Percentiles rank a stretch among this genome's conserved stretches.
Evolutionary conservation across 345 rosid species (phyloP).

Genomic region (Gossypium stocksii): DNA sequence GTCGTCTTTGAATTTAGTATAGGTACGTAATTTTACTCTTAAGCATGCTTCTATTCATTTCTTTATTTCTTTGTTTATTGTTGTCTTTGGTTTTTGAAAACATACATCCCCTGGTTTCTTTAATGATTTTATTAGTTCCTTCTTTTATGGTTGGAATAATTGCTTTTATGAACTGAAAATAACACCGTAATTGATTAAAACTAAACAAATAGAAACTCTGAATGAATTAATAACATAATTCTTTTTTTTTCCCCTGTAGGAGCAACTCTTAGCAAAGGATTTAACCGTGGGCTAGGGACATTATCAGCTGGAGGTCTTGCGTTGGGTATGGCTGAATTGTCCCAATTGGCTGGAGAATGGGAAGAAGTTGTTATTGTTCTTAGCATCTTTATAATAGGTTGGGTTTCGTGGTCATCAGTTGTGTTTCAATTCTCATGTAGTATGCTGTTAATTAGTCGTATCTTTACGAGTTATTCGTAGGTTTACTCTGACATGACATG

Average conservation of each 20-base stretch:
- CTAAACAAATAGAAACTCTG: no score
- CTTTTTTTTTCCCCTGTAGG: slow-evolving; percentile 35
- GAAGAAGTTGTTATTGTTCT: slow-evolving; percentile 62
- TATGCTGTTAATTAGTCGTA: neutral
- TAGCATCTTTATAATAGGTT: slow-evolving; percentile 75
- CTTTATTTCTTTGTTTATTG: neutral
- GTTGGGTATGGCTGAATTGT: slow-evolving; percentile 76
- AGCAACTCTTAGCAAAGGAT: slow-evolving; percentile 93
- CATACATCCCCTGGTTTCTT: no score
- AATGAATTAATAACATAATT: no score
- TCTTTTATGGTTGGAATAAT: no score
- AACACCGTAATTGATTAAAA: no score
- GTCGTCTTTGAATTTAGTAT: slow-evolving; percentile 95
- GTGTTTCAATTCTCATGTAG: neutral
- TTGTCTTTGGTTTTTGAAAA: neutral
- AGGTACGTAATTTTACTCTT: slow-evolving; percentile 31
- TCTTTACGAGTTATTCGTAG: neutral
- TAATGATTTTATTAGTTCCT: no score
- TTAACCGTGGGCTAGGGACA: slow-evolving; percentile 84
- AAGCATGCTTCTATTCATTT: no score
- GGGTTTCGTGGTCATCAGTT: slow-evolving; percentile 7
- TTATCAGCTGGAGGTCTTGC: slow-evolving; percentile 95
- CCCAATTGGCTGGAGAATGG: slow-evolving; percentile 58
- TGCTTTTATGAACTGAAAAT: no score
- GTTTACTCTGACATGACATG: slow-evolving; percentile 16